Evolutionary conservation across 768 basidiomycete genomes (phyloP).

Genomic region (Boletus bicolor): DNA sequence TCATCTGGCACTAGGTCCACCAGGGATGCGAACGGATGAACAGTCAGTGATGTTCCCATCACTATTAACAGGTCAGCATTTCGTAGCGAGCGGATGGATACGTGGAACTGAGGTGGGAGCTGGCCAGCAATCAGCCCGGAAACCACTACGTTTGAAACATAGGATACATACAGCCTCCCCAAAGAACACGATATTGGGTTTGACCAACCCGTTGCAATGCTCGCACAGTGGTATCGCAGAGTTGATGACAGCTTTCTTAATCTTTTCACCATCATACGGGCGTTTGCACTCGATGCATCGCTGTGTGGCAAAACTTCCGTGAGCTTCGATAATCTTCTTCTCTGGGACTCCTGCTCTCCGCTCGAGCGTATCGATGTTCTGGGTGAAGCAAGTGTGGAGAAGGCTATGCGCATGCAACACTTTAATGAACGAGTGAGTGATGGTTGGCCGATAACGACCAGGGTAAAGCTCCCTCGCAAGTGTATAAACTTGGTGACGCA

Average conservation of each 20-base stretch:
- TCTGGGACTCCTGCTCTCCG: constrained; percentile 74
- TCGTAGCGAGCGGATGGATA: constrained; percentile 47
- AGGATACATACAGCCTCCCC: constrained; percentile 63
- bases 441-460: constrained; percentile 82
- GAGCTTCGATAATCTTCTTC: constrained; percentile 84
- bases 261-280: constrained; percentile 60
- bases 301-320: constrained; percentile 90
- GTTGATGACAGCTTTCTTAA: constrained; percentile 59
- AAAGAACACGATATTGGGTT: constrained; percentile 96
- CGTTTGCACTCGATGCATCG: constrained; percentile 73
- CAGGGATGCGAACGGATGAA: constrained; percentile 85
- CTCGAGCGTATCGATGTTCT: constrained; percentile 93
- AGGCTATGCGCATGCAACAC: constrained; percentile 68
- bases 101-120: constrained; percentile 73
- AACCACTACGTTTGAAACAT: not conserved
- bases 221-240: constrained; percentile 62
- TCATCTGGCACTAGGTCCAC: constrained; percentile 47
- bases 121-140: constrained; percentile 26
- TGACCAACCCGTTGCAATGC: constrained; percentile 69
- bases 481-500: constrained; percentile 61
- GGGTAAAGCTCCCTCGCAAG: constrained; percentile 94
- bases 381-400: constrained; percentile 80
- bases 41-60: constrained; percentile 86
- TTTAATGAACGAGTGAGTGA: constrained; percentile 86
- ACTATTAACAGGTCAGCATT: constrained; percentile 86